Base-by-base conservation (phyloP, 306 rosid species). In the Medicago lupulina region DNA sequence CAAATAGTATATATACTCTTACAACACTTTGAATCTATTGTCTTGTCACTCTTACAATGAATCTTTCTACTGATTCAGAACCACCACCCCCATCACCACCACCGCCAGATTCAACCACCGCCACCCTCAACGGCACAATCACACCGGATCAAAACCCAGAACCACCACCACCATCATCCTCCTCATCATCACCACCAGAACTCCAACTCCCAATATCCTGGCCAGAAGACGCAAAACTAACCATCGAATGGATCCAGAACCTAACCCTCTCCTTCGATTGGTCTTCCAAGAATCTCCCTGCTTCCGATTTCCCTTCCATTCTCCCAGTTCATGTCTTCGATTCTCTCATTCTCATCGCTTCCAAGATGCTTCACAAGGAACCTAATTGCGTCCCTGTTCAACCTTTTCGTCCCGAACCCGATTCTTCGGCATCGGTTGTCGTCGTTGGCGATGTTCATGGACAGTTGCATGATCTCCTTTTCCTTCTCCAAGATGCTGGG, bases 371-470 rank as follows among this genome's bases (percentile, higher is more conserved):
- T 38, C 98, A 90, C 77, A 93, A 88, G 70, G 98, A 93, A 63
- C 91, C 96, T 16, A 93, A 93, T 68, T 93, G 93, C 49, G 79
- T 93, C 10, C 60, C 62, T 9, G 19, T 93, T 6, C 85, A 93
- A 25, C 89, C 91, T 10, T 77, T 79, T 4, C 83, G 79, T 3
- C 67, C 80, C 10, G 70, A 76, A 17, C 34, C 69, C 7, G 81
- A 75, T 17, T 16, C 49, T 13, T 44, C 72, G 7, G 61, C 76
- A 2, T 23, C 70, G 15, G 91, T 85, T 1, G 81, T 82, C 1
- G 84, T 87, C 6, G 93, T 93, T 7, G 98, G 98, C 0, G 98
- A 93, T n/a, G 67, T 90, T 57, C 98, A 93, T 17, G 96, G 98
- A 0, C 98, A 93, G 46, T 64, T 90, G 46, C 98, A 90, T 41